Evolutionary conservation across 169 alveolate genomes (phyloP).

Genomic region (Cryptosporidium parvum): DNA sequence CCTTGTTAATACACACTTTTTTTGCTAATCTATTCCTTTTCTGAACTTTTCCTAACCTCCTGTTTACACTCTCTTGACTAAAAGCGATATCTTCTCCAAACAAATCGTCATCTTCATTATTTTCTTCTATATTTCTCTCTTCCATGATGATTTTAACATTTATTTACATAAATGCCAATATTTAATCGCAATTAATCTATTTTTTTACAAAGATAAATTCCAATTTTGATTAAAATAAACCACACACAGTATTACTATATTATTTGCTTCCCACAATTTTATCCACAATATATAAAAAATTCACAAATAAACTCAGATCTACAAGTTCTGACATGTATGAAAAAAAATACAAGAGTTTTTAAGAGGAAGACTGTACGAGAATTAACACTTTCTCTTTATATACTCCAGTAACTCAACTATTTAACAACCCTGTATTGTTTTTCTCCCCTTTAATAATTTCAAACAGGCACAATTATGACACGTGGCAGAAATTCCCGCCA

Average conservation of each 20-base stretch:
- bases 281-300: not conserved
- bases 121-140: not conserved
- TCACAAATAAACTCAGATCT: not conserved
- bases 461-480: not conserved
- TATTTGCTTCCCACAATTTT: not conserved
- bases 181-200: not conserved
- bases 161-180: not conserved
- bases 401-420: not conserved
- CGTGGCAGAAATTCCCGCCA: not conserved
- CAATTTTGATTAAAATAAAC: too few relatives aligned
- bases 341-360: not conserved
- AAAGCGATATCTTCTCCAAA: constrained; percentile 63
- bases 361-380: not conserved
- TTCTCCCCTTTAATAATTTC: not conserved
- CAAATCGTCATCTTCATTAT: constrained; percentile 19
- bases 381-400: not conserved
- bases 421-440: not conserved
- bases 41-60: constrained; percentile 7
- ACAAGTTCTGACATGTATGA: not conserved
- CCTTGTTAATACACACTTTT: not conserved
- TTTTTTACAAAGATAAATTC: not conserved
- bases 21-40: not conserved
- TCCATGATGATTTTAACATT: not conserved
- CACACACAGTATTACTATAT: not conserved
- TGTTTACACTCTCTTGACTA: constrained; percentile 33